These are phyloP conservation scores for Volvariella volvacea DNA, from an alignment of 1,284 basidiomycete genomes.

Conservation along the genomic window DNA sequence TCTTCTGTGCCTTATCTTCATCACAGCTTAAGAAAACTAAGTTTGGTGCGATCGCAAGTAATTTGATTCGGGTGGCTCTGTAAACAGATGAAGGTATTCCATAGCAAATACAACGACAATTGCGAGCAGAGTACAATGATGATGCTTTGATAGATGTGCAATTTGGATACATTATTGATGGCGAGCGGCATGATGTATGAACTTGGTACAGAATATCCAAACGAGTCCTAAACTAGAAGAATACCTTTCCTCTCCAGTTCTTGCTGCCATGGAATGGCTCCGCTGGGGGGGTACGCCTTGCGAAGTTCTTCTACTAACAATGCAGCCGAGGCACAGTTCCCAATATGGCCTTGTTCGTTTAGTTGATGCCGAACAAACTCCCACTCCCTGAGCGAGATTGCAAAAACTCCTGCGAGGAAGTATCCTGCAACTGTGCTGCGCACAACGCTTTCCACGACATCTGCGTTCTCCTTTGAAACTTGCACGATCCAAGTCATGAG, in stretches of 20 bases:
- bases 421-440: conserved; percentile 74
- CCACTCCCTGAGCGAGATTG: conserved; percentile 24
- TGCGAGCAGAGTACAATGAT: too few species aligned
- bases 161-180: too few species aligned
- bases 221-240: conserved; percentile 30
- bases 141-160: too few species aligned
- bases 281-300: conserved; percentile 21
- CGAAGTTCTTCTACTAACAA: conserved; percentile 57
- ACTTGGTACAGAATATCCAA: too few species aligned
- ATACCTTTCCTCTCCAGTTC: conserved; percentile 44
- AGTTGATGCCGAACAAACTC: conserved; percentile 34
- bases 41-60: conserved; percentile 5
- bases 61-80: conserved; percentile 5
- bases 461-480: conserved; percentile 24
- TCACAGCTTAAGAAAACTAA: neutral
- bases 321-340: conserved; percentile 56
- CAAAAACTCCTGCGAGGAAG: conserved; percentile 65
- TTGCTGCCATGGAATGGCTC: conserved; percentile 54
- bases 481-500: conserved; percentile 43
- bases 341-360: conserved; percentile 43
- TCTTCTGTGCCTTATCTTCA: conserved; percentile 2
- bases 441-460: conserved; percentile 34
- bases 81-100: neutral
- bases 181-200: too few species aligned
- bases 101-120: too few species aligned